phyloP scores from a whole-genome alignment of 1,284 basidiomycete genomes.

The Microstroma glucosiphilum region DNA sequence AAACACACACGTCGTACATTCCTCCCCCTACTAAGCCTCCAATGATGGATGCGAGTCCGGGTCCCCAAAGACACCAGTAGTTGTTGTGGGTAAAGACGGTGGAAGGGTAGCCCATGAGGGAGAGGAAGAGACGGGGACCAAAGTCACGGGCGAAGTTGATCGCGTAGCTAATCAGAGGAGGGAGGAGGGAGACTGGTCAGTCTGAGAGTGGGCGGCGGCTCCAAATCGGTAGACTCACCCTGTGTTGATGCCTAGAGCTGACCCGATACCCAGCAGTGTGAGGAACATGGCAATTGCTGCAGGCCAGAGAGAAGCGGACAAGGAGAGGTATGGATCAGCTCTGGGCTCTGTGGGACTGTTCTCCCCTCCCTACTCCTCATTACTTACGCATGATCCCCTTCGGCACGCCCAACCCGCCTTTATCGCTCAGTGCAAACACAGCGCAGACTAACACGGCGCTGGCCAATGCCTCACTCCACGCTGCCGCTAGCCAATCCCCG shows the following conservation, averaged over 20 bases:
- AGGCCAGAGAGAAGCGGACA: background rate
- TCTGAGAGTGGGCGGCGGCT: background rate
- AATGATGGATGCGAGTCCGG: constrained; percentile 44
- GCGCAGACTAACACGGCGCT: constrained; percentile 31
- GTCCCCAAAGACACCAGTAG: constrained; percentile 73
- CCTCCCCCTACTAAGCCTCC: constrained; percentile 48
- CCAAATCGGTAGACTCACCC: constrained; percentile 23
- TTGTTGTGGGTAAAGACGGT: constrained; percentile 55
- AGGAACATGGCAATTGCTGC: constrained; percentile 54
- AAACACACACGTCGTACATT: constrained; percentile 49
- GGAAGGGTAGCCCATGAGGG: constrained; percentile 61
- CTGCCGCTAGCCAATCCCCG: constrained; percentile 7
- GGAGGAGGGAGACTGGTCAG: background rate
- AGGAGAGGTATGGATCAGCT: background rate
- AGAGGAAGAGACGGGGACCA: constrained; percentile 60
- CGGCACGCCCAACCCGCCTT: constrained; percentile 55
- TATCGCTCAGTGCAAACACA: constrained; percentile 27
- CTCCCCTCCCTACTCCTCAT: too few species aligned
- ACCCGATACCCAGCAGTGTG: constrained; percentile 58
- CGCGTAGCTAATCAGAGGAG: constrained; percentile 50
- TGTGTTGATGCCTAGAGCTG: constrained; percentile 60
- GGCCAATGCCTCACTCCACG: constrained; percentile 31
- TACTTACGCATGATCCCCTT: constrained; percentile 53
- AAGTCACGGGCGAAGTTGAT: constrained; percentile 65
- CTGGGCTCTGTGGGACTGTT: background rate